These are phyloP conservation scores for Monosporascus sp. DNA, from an alignment of 2,329 filamentous ascomycete species.

Conservation along the genomic window DNA sequence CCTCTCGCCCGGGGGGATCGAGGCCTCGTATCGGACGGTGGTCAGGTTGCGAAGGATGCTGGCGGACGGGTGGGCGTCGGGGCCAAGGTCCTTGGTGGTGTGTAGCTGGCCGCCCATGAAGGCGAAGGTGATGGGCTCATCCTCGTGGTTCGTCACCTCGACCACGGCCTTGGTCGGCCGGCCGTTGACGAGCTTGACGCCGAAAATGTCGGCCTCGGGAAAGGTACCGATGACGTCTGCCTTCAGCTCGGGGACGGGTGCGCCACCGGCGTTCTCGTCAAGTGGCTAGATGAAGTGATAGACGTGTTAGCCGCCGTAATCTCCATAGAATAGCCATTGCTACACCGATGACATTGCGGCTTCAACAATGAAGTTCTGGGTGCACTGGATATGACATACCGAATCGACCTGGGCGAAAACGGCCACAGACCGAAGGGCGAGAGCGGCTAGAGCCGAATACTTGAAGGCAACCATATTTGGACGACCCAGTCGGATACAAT, in stretches of 20 bases:
- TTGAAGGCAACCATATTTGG: slow-evolving; percentile 28
- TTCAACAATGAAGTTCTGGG: neutral
- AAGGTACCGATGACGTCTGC: slow-evolving; percentile 61
- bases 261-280: slow-evolving; percentile 19
- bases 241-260: slow-evolving; percentile 44
- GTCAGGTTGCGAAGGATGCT: slow-evolving; percentile 81
- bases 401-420: slow-evolving; percentile 26
- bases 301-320: neutral
- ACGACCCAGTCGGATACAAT: slow-evolving; percentile 1
- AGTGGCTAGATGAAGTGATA: slow-evolving; percentile 12
- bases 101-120: slow-evolving; percentile 73
- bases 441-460: slow-evolving; percentile 28
- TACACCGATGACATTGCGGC: neutral
- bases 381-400: slow-evolving; percentile 16
- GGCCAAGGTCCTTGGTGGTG: slow-evolving; percentile 47
- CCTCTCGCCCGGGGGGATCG: slow-evolving; percentile 70
- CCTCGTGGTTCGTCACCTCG: slow-evolving; percentile 80
- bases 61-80: slow-evolving; percentile 40
- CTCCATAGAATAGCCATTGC: neutral
- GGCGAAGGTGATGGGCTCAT: slow-evolving; percentile 65
- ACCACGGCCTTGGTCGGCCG: slow-evolving; percentile 77
- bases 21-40: slow-evolving; percentile 64
- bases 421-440: slow-evolving; percentile 26
- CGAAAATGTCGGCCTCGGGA: slow-evolving; percentile 76
- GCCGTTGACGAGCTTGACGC: slow-evolving; percentile 92